Conservation (phyloP, 352 stramenopile genomes). For the Blastocystis sp. region DNA sequence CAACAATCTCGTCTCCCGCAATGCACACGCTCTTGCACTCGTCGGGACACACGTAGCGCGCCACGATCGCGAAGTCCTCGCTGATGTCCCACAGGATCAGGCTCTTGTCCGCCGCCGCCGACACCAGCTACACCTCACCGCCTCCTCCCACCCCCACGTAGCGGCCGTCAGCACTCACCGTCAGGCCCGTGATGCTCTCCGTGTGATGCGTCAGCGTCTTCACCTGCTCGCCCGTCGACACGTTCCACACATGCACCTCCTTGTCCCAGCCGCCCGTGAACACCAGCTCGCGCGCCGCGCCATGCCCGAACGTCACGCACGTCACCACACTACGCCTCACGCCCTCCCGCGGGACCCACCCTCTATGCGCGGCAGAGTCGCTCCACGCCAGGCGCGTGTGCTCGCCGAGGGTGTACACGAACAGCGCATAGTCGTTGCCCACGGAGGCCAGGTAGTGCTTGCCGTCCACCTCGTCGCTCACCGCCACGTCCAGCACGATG, state of each 20-base stretch:
- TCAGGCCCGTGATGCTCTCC: conserved; percentile 17
- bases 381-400: neutral
- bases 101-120: conserved; percentile 29
- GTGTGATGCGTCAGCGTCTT: conserved; percentile 27
- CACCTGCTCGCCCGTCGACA: conserved; percentile 13
- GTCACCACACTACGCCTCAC: conserved; percentile 31
- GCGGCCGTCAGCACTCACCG: too few species aligned
- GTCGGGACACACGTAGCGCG: conserved; percentile 23
- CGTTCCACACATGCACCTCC: conserved; percentile 33
- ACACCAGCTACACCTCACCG: neutral
- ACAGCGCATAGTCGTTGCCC: conserved; percentile 58
- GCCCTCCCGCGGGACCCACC: neutral
- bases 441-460: conserved; percentile 48
- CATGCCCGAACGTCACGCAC: conserved; percentile 45
- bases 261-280: conserved; percentile 63
- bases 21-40: conserved; percentile 40
- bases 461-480: conserved; percentile 29
- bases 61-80: neutral
- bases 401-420: neutral
- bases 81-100: conserved; percentile 35
- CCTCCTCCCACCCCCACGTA: too few species aligned
- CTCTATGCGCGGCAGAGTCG: neutral
- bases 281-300: neutral
- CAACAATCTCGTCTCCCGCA: neutral
- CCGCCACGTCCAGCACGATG: too few species aligned